Percentiles rank a stretch among this genome's conserved stretches.
Conservation (phyloP, 306 rosid genomes). For the Quercus robur region DNA sequence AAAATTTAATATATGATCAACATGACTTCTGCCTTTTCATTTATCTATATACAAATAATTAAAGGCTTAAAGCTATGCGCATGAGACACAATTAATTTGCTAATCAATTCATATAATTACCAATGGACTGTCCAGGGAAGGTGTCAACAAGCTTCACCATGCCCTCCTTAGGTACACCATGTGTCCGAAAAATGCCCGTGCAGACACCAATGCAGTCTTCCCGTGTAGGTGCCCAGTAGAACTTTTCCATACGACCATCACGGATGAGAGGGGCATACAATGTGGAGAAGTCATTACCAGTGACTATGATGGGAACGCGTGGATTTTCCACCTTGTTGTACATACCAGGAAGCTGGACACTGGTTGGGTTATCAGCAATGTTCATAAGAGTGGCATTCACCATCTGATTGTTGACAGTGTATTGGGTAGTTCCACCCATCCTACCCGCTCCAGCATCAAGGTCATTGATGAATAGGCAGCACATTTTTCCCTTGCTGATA, state of each 20-base stretch:
- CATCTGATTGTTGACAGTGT: conserved; percentile 83
- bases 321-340: conserved; percentile 76
- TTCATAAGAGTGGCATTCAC: conserved; percentile 84
- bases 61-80: too few relatives aligned
- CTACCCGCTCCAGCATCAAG: conserved; percentile 87
- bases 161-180: conserved; percentile 38
- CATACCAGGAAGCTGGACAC: conserved; percentile 78
- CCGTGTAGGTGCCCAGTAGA: conserved; percentile 79
- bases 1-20: too few relatives aligned
- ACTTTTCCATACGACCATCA: conserved; percentile 83
- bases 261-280: conserved; percentile 80
- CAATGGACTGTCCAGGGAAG: conserved; percentile 73
- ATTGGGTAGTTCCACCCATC: conserved; percentile 68
- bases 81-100: not conserved
- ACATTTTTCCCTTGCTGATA: conserved; percentile 70
- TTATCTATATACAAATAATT: too few relatives aligned
- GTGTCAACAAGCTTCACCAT: conserved; percentile 65
- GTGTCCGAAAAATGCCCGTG: conserved; percentile 54
- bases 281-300: conserved; percentile 78
- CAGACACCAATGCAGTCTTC: conserved; percentile 74
- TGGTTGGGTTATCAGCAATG: conserved; percentile 78
- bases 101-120: conserved; percentile 25
- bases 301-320: conserved; percentile 62
- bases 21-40: too few relatives aligned
- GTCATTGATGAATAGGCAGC: conserved; percentile 76